Percentiles rank a stretch among this genome's conserved stretches.
These are phyloP conservation scores for Termitomyces sp. DNA, from an alignment of 768 basidiomycete species.

Conservation along the genomic window DNA sequence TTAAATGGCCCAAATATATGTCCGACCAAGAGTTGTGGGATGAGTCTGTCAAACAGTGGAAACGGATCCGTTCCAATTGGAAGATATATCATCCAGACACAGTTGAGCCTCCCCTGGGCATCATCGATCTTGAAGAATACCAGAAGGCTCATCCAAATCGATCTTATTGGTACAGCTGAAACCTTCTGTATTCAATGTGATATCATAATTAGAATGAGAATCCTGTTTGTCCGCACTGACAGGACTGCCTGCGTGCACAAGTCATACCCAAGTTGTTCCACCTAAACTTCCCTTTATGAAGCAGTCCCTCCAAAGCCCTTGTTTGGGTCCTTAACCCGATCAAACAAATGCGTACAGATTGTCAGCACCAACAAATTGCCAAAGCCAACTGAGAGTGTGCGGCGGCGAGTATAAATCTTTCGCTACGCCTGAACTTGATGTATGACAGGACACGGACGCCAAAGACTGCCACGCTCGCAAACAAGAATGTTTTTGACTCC, in stretches of 20 bases:
- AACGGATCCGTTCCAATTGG: not conserved
- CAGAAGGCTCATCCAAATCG: not conserved
- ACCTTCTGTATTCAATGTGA: too few species aligned
- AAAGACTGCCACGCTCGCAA: constrained; percentile 67
- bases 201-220: too few species aligned
- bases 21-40: not conserved
- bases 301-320: constrained; percentile 55
- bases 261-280: too few species aligned
- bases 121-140: not conserved
- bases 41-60: not conserved
- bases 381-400: constrained; percentile 60
- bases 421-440: constrained; percentile 53
- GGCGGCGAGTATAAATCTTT: constrained; percentile 66
- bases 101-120: not conserved
- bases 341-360: constrained; percentile 68
- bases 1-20: not conserved
- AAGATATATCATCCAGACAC: not conserved
- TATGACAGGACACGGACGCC: constrained; percentile 68
- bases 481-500: constrained; percentile 87
- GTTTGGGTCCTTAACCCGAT: constrained; percentile 47
- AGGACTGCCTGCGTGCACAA: too few species aligned
- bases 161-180: not conserved
- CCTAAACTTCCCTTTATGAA: too few species aligned
- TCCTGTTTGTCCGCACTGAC: too few species aligned
- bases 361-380: constrained; percentile 64